These are phyloP conservation scores for Yarrowia sp. DNA, from an alignment of 805 yeast species.

Conservation along the genomic window DNA sequence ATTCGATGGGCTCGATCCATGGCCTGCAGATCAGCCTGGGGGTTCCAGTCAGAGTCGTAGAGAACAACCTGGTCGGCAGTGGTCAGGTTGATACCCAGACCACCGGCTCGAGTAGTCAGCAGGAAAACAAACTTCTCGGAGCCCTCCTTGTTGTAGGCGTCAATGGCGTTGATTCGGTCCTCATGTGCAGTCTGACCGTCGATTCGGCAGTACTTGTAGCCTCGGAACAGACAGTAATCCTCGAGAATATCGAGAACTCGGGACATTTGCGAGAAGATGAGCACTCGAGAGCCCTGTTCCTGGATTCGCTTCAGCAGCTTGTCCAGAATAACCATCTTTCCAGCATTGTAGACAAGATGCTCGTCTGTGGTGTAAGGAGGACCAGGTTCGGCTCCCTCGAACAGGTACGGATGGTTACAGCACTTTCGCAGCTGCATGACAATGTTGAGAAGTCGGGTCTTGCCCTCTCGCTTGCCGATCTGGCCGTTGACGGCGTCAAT, in stretches of 20 bases:
- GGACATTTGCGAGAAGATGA: conserved; percentile 93
- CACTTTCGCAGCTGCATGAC: conserved; percentile 97
- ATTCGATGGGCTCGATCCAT: conserved; percentile 98
- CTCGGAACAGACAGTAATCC: conserved; percentile 87
- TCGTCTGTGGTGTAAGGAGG: conserved; percentile 97
- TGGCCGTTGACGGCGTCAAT: conserved; percentile 96
- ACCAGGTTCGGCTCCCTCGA: conserved; percentile 99
- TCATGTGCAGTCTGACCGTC: conserved; percentile 95
- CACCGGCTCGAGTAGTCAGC: conserved; percentile 95
- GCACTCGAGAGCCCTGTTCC: conserved; percentile 83
- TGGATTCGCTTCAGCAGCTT: conserved; percentile 76
- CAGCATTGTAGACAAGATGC: conserved; percentile 84
- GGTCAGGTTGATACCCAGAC: conserved; percentile 90
- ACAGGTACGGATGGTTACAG: conserved; percentile 95
- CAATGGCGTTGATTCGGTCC: conserved; percentile 90
- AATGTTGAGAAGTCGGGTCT: conserved; percentile 85
- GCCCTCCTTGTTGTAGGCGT: conserved; percentile 82
- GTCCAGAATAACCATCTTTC: conserved; percentile 89
- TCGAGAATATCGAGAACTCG: conserved; percentile 87
- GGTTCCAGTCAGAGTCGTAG: conserved; percentile 97
- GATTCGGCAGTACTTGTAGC: conserved; percentile 85
- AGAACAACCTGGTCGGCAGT: conserved; percentile 88
- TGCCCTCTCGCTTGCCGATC: conserved; percentile 82
- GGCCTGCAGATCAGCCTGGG: conserved; percentile 96
- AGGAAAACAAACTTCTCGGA: conserved; percentile 83